Percentiles rank a stretch among this genome's conserved stretches.
Conservation (phyloP, 352 stramenopile species). For the Phytophthora hybrid region DNA sequence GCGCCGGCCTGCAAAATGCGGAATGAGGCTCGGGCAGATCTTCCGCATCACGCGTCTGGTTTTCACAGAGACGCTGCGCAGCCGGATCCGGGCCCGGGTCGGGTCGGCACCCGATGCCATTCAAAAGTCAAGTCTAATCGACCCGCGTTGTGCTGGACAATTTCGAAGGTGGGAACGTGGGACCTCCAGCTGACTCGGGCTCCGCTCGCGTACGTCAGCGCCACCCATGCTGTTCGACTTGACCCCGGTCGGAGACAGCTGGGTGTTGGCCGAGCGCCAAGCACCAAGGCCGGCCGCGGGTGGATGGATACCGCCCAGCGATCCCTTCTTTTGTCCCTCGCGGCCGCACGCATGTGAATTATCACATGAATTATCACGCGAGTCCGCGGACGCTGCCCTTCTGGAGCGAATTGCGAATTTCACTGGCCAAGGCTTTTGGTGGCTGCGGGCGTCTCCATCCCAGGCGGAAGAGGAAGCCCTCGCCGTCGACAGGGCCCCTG, state of each 20-base stretch:
- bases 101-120: constrained; percentile 3
- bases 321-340: constrained; percentile 33
- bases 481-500: not conserved
- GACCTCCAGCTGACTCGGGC: constrained; percentile 20
- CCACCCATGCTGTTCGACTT: constrained; percentile 1
- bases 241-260: not conserved
- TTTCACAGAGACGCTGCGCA: constrained; percentile 23
- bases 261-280: constrained; percentile 15
- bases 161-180: constrained; percentile 32
- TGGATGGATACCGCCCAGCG: constrained; percentile 17
- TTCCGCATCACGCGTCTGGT: constrained; percentile 32
- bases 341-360: not conserved
- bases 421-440: constrained; percentile 22
- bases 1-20: constrained; percentile 44
- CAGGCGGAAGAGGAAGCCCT: constrained; percentile 10
- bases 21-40: constrained; percentile 49
- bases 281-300: constrained; percentile 20
- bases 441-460: constrained; percentile 10
- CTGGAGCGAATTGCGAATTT: constrained; percentile 12
- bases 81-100: constrained; percentile 21
- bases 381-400: not conserved
- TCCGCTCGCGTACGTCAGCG: not conserved
- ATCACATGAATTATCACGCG: constrained; percentile 25
- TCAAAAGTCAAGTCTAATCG: constrained; percentile 13
- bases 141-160: constrained; percentile 28